phyloP scores from a whole-genome alignment of 345 rosid species.

The Salix purpurea region DNA sequence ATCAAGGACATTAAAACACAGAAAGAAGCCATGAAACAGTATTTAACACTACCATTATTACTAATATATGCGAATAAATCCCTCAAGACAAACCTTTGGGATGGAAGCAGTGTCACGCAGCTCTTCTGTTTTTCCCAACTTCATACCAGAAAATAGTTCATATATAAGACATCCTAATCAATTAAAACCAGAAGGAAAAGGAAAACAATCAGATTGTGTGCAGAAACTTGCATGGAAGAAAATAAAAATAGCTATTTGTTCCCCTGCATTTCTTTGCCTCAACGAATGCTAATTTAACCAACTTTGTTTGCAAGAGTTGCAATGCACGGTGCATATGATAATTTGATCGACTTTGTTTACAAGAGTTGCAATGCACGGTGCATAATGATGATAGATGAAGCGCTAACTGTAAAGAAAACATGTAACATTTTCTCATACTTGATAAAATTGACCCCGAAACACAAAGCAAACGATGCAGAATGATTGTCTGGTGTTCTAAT shows the following conservation, averaged over 20 bases:
- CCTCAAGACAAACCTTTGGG: conserved; percentile 62
- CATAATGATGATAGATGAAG: not conserved
- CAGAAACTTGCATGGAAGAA: not conserved
- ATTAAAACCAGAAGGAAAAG: not conserved
- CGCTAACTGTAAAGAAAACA: no score
- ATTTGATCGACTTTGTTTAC: not conserved
- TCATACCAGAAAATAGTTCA: conserved; percentile 83
- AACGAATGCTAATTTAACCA: not conserved
- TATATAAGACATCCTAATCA: conserved; percentile 77
- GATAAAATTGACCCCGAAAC: not conserved
- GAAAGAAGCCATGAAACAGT: not conserved
- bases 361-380: not conserved
- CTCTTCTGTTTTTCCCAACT: conserved; percentile 90
- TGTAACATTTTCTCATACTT: not conserved
- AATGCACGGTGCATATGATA: not conserved
- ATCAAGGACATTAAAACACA: conserved; percentile 4
- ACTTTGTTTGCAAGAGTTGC: not conserved
- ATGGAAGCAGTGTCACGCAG: conserved; percentile 87
- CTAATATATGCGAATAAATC: not conserved
- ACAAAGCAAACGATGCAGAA: not conserved
- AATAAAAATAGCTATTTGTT: not conserved
- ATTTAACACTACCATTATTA: not conserved
- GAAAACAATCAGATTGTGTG: conserved; percentile 3
- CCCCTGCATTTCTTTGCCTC: not conserved
- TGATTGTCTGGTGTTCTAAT: not conserved